Evolutionary conservation across 176 grass and related monocot genomes (phyloP), one percentile per base, ranked within the genome.

Genomic region (Musa acuminata): DNA sequence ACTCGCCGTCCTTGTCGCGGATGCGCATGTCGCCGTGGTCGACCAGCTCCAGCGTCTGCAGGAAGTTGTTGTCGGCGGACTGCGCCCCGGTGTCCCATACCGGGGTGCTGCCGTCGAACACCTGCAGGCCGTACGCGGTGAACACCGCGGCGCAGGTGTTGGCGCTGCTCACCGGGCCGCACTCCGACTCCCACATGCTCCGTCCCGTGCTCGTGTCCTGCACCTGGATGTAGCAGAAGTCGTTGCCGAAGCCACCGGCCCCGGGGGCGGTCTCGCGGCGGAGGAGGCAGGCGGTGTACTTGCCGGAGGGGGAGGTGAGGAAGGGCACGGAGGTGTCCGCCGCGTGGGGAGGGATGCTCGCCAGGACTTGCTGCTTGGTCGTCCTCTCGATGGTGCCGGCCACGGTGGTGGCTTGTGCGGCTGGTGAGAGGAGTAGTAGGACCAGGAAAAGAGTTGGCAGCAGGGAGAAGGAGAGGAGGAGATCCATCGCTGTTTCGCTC

Each of bases 11-110:
- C 83, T 92, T 92, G 85, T 96, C 89, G 21, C 87, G 89, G 81
- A 96, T 82, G 78, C 89, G 80, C 89, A 92, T 92, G 85, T 96
- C 93, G 1, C 93, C 89, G 57, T 90, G 86, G 79, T 92, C 89
- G 20, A 96, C 85, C 27, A 96, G 73, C 85, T 96, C 93, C 11
- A 96, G 69, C 69, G 72, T 86, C 67, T 84, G 43, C 20, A 96
- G 72, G 79, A 92, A 92, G 79, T 88, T 86, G 57, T 84, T 75
- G 64, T 85, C 80, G 57, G 84, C 82, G 20, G 72, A 84, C 78
- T 71, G 77, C 21, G 89, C 88, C 71, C 72, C 68, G 52, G 82
- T 84, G 79, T 86, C 69, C 89, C 93, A 96, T 9, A 87, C 85
- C 69, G 84, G 87, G 68, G 84, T 74, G 79, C 58, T 55, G 11